Percentiles rank a stretch among this genome's conserved stretches.
Evolutionary conservation across 495 filamentous ascomycete genomes (phyloP).

Genomic region (Filosporella fistucella): DNA sequence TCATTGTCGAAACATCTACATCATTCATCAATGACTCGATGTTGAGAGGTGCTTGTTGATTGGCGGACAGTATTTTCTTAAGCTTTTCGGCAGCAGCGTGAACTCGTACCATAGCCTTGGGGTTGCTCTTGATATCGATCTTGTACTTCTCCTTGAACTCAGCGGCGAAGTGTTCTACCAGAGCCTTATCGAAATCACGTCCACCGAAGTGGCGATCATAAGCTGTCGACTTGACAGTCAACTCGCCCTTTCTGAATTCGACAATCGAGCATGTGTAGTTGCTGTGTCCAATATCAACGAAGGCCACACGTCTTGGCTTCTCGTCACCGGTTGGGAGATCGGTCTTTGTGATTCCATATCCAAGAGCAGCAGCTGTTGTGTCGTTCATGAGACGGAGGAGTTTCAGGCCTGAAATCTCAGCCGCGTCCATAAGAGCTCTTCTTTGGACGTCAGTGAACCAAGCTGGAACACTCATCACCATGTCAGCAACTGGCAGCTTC

Average conservation of each 20-base stretch:
- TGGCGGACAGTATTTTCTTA: constrained; percentile 98
- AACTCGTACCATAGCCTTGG: constrained; percentile 84
- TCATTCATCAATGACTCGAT: constrained; percentile 99
- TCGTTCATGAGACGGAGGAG: constrained; percentile 94
- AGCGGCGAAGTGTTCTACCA: constrained; percentile 89
- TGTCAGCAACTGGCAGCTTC: constrained; percentile 87
- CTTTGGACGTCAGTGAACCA: constrained; percentile 98
- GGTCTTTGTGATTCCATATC: constrained; percentile 95
- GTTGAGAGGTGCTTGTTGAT: constrained; percentile 88
- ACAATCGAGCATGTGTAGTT: constrained; percentile 93
- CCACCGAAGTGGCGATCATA: constrained; percentile 97
- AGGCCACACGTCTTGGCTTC: constrained; percentile 87
- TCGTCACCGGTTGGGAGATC: constrained; percentile 87
- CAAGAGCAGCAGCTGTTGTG: constrained; percentile 92
- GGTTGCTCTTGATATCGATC: constrained; percentile 83
- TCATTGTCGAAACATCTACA: constrained; percentile 79
- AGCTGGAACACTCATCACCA: constrained; percentile 89
- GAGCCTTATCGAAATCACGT: constrained; percentile 90
- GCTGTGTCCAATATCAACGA: constrained; percentile 94
- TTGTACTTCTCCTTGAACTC: constrained; percentile 94
- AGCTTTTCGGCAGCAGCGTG: constrained; percentile 88
- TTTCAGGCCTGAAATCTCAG: constrained; percentile 93
- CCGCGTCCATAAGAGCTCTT: constrained; percentile 81
- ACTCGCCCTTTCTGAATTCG: constrained; percentile 96
- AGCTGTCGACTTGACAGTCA: constrained; percentile 87